Percentiles rank a stretch among this genome's conserved stretches.
Conservation (phyloP, 148 eudicot genomes). For the Euryodendron excelsum region DNA sequence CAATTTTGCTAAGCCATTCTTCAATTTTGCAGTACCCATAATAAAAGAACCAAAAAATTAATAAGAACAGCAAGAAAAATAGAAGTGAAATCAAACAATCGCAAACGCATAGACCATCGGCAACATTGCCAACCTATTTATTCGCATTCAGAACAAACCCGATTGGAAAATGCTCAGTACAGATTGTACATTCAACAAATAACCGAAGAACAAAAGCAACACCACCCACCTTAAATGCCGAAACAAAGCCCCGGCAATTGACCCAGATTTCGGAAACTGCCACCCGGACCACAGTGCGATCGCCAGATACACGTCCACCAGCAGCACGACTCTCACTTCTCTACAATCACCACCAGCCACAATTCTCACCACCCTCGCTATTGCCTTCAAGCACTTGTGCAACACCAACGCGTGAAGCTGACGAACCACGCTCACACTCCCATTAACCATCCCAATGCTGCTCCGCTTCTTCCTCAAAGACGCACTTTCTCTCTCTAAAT, state of each 20-base stretch:
- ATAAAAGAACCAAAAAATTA: no score
- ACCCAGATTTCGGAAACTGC: slow-evolving; percentile 69
- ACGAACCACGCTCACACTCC: slow-evolving; percentile 56
- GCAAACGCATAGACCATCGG: no score
- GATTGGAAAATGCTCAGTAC: not conserved
- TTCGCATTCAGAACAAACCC: no score
- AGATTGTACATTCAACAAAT: not conserved
- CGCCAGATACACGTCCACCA: slow-evolving; percentile 81
- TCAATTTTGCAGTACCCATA: no score
- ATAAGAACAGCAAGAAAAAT: no score
- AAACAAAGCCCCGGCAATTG: slow-evolving; percentile 65
- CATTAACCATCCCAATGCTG: slow-evolving; percentile 42
- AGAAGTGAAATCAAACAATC: no score
- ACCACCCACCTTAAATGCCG: slow-evolving; percentile 68
- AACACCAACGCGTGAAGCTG: slow-evolving; percentile 50
- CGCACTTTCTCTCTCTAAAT: slow-evolving; percentile 15
- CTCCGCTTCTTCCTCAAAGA: slow-evolving; percentile 38
- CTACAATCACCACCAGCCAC: slow-evolving; percentile 16
- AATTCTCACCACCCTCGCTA: slow-evolving; percentile 35
- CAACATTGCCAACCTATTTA: no score
- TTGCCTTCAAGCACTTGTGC: slow-evolving; percentile 50
- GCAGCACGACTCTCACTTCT: slow-evolving; percentile 51
- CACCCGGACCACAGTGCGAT: slow-evolving; percentile 60
- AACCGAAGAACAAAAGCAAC: not conserved
- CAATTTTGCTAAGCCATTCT: no score